These are phyloP conservation scores for Globisporangium echinulatum DNA, from an alignment of 352 stramenopile species.

Conservation along the genomic window DNA sequence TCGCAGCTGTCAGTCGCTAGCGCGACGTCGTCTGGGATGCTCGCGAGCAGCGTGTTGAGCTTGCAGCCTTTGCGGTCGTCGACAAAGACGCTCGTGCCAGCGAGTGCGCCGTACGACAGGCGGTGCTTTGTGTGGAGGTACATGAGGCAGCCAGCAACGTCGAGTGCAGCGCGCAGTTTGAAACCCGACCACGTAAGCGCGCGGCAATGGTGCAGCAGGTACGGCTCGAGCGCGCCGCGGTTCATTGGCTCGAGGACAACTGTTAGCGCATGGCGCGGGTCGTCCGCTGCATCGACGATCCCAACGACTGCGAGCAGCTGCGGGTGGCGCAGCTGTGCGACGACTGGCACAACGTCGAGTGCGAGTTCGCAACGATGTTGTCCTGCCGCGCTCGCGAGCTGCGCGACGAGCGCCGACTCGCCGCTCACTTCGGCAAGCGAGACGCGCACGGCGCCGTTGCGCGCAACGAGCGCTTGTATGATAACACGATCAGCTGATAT, in stretches of 20 bases:
- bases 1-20: not conserved
- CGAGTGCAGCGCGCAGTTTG: conserved; percentile 63
- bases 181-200: conserved; percentile 68
- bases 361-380: conserved; percentile 52
- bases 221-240: conserved; percentile 54
- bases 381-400: conserved; percentile 24
- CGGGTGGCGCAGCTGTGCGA: conserved; percentile 65
- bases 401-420: conserved; percentile 48
- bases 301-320: conserved; percentile 56
- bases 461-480: conserved; percentile 32
- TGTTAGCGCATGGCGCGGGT: conserved; percentile 32
- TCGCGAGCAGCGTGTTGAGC: conserved; percentile 69
- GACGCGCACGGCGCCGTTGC: conserved; percentile 39
- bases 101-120: conserved; percentile 67
- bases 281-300: conserved; percentile 33
- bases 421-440: conserved; percentile 32
- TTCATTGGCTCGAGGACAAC: conserved; percentile 71
- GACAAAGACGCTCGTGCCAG: conserved; percentile 61
- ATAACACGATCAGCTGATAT: conserved; percentile 36
- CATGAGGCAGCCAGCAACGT: conserved; percentile 65
- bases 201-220: conserved; percentile 26
- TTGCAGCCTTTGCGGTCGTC: conserved; percentile 72
- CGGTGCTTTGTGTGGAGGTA: conserved; percentile 71
- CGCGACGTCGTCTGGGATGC: conserved; percentile 28
- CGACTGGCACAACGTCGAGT: conserved; percentile 42